phyloP scores from a whole-genome alignment of 305 asterid genomes.

The Fraxinus xanthoxyloides region DNA sequence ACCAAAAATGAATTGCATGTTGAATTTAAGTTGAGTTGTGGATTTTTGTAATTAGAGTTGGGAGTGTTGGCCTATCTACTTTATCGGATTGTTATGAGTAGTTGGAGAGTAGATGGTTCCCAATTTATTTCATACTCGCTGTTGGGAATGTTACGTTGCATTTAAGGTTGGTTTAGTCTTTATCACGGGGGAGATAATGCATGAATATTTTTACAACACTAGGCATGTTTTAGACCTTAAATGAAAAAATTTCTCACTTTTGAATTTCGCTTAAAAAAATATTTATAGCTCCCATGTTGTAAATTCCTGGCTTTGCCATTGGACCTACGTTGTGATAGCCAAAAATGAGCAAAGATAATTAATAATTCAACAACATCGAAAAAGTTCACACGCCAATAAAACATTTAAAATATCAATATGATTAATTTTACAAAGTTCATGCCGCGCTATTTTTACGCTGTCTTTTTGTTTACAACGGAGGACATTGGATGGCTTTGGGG shows the following conservation, averaged over 20 bases:
- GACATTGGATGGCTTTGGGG: not conserved
- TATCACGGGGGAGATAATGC: not conserved
- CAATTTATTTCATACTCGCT: not conserved
- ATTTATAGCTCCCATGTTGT: not conserved
- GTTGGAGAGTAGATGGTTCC: not conserved
- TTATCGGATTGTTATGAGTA: not conserved
- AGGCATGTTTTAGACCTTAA: not conserved
- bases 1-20: not conserved
- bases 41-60: not conserved
- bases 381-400: no score
- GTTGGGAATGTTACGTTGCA: not conserved
- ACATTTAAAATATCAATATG: no score
- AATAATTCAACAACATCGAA: not conserved
- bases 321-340: not conserved
- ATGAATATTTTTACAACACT: not conserved
- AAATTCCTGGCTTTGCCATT: not conserved
- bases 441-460: no score
- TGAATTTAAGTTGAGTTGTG: not conserved
- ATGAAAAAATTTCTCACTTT: not conserved
- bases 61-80: not conserved
- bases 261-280: not conserved
- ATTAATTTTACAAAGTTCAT: no score
- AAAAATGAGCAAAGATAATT: not conserved
- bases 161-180: not conserved
- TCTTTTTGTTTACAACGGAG: no score